Evolutionary conservation across 106 monocot species (phyloP).

Genomic region (Acorus gramineus): DNA sequence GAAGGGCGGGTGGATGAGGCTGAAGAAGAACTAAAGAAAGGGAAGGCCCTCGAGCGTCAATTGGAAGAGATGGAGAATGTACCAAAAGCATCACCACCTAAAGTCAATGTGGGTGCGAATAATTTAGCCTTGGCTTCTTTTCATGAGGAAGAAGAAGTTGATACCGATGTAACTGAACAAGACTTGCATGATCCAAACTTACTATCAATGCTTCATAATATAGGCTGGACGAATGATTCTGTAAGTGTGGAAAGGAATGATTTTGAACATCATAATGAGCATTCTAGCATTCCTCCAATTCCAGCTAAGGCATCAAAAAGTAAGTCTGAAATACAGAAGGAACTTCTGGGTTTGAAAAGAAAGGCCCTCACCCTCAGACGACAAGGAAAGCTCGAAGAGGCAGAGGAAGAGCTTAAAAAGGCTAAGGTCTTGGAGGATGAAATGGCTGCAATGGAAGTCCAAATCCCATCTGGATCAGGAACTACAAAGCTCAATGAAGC

Average conservation of each 20-base stretch:
- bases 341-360: conserved; percentile 73
- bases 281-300: conserved; percentile 3
- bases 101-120: conserved; percentile 10
- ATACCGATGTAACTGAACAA: conserved; percentile 73
- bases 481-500: conserved; percentile 5
- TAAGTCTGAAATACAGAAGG: conserved; percentile 71
- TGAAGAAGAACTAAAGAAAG: conserved; percentile 83
- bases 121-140: conserved; percentile 5
- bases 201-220: conserved; percentile 60
- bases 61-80: conserved; percentile 66
- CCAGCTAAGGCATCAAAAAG: conserved; percentile 20
- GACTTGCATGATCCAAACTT: conserved; percentile 83
- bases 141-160: conserved; percentile 15
- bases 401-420: conserved; percentile 66
- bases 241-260: conserved; percentile 3
- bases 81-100: conserved; percentile 12
- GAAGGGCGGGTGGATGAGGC: conserved; percentile 77
- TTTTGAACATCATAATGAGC: conserved; percentile 10
- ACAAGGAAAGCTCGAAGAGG: conserved; percentile 67
- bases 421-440: conserved; percentile 68
- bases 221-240: conserved; percentile 76
- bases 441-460: conserved; percentile 48
- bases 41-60: conserved; percentile 69
- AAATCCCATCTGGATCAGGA: background rate
- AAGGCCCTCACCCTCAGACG: conserved; percentile 73